Conservation (phyloP, 2,329 filamentous ascomycete genomes). For the Ophiostoma ips region DNA sequence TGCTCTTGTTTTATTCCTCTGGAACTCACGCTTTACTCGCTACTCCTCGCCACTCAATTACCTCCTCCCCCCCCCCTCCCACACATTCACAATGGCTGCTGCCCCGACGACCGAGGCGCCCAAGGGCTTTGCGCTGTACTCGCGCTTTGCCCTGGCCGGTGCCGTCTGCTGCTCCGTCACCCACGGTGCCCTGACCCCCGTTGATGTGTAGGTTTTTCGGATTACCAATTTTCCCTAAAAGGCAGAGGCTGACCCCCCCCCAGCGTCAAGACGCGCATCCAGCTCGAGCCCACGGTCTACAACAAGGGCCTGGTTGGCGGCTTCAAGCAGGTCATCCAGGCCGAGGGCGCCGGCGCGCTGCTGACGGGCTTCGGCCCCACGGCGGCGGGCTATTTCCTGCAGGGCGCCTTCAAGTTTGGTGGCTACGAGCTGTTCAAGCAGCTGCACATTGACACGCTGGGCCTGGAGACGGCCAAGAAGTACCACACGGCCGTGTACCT, state of each 20-base stretch:
- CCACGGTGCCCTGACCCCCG: constrained; percentile 90
- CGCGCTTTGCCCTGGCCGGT: constrained; percentile 91
- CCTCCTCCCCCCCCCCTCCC: constrained; percentile 13
- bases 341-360: constrained; percentile 64
- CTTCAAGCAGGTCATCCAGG: constrained; percentile 61
- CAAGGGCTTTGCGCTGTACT: constrained; percentile 60
- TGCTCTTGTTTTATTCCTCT: constrained; percentile 7
- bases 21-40: constrained; percentile 7
- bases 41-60: constrained; percentile 16
- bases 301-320: constrained; percentile 68
- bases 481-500: constrained; percentile 64
- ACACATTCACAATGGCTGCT: constrained; percentile 30
- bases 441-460: constrained; percentile 60
- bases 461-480: constrained; percentile 54
- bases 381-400: constrained; percentile 70
- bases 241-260: neutral
- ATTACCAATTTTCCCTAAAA: too few relatives aligned
- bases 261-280: constrained; percentile 78
- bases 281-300: constrained; percentile 69
- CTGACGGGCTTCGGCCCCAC: constrained; percentile 68
- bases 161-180: constrained; percentile 97
- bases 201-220: constrained; percentile 80
- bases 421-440: constrained; percentile 86
- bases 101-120: constrained; percentile 29
- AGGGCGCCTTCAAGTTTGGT: constrained; percentile 78